Evolutionary conservation across 306 rosid species (phyloP).

Genomic region (Casuarina equisetifolia): DNA sequence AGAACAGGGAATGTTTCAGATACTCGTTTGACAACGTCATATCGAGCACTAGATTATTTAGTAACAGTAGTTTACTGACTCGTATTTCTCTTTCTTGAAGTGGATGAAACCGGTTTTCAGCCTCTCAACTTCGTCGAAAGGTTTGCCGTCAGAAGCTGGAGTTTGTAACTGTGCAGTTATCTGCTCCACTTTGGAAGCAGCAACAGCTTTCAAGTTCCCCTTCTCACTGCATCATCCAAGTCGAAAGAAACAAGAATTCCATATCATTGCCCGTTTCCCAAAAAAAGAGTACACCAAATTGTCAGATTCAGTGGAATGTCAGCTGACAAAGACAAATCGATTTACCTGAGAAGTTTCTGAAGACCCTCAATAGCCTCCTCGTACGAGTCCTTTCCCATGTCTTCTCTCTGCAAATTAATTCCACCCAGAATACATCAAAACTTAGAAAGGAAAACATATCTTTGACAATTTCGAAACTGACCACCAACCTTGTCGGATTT

Average conservation of each 20-base stretch:
- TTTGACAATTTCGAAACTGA: not conserved
- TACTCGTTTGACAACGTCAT: no score
- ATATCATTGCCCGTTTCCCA: no score
- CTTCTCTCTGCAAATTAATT: slow-evolving; percentile 48
- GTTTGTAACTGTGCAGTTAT: slow-evolving; percentile 67
- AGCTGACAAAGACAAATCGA: not conserved
- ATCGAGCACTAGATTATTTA: not conserved
- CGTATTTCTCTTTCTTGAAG: slow-evolving; percentile 96
- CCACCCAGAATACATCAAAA: not conserved
- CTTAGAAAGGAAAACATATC: not conserved
- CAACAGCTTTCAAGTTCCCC: slow-evolving; percentile 55
- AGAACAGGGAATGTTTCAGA: not conserved
- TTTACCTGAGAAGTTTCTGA: slow-evolving; percentile 75
- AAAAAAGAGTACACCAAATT: no score
- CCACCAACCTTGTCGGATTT: not conserved
- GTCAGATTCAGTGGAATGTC: not conserved
- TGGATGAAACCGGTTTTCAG: slow-evolving; percentile 70
- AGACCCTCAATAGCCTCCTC: slow-evolving; percentile 86
- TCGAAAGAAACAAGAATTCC: not conserved
- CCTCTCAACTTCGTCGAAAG: slow-evolving; percentile 72
- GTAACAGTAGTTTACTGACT: slow-evolving; percentile 50
- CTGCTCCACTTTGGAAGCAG: slow-evolving; percentile 76
- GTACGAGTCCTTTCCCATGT: slow-evolving; percentile 77
- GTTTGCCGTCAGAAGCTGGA: slow-evolving; percentile 27
- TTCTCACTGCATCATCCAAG: slow-evolving; percentile 56